These are phyloP conservation scores for Hypericum androsaemum DNA, from an alignment of 345 rosid species.

Conservation along the genomic window DNA sequence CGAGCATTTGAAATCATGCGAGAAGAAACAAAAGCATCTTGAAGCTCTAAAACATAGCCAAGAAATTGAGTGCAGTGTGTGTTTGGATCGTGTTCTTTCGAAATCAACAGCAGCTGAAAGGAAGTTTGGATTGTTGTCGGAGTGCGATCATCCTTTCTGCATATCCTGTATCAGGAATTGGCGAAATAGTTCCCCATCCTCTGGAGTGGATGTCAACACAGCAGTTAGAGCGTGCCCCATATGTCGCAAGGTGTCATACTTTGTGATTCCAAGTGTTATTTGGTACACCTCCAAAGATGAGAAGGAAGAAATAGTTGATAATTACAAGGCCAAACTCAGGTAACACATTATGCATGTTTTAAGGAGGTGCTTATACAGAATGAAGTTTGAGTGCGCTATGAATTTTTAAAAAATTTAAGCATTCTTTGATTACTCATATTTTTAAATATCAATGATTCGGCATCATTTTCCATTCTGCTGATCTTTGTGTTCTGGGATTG, in stretches of 20 bases:
- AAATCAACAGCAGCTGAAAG: conserved; percentile 60
- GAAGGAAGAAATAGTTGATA: conserved; percentile 66
- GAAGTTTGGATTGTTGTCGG: conserved; percentile 80
- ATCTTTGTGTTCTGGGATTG: no score
- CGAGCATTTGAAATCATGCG: conserved; percentile 63
- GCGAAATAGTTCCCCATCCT: conserved; percentile 73
- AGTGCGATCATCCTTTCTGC: conserved; percentile 97
- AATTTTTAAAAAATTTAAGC: no score
- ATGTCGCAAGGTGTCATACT: conserved; percentile 90
- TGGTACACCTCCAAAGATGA: conserved; percentile 81
- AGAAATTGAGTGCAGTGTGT: conserved; percentile 64
- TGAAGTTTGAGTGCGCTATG: no score
- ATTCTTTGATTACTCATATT: background rate
- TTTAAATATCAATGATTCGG: background rate
- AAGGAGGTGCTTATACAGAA: no score
- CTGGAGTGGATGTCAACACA: conserved; percentile 81
- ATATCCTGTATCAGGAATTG: conserved; percentile 81
- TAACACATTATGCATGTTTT: conserved; percentile 11
- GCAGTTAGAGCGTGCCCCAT: conserved; percentile 84
- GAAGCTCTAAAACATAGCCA: conserved; percentile 55
- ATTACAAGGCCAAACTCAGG: conserved; percentile 85
- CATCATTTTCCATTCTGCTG: background rate
- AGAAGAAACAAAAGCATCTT: conserved; percentile 61
- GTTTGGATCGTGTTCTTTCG: conserved; percentile 67
- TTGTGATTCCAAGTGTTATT: conserved; percentile 85